Evolutionary conservation across 345 rosid genomes (phyloP), one percentile per base, ranked within the genome.

Genomic region (Jatropha curcas): DNA sequence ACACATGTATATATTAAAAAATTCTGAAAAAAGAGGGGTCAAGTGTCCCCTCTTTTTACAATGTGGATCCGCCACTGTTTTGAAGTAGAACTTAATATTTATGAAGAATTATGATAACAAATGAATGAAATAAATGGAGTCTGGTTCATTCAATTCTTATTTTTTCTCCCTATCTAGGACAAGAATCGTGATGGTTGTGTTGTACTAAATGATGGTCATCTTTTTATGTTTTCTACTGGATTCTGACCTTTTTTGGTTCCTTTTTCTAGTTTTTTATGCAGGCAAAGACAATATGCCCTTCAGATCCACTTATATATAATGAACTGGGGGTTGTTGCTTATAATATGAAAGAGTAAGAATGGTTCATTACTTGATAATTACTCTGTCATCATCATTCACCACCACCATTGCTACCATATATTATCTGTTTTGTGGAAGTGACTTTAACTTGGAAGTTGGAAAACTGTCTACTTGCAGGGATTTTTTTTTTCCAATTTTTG

Each of bases 271-370:
- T 95, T 80, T 88, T 91, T 73, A 87, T 90, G 91, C 96, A 93
- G 93, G 96, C 98, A 61, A 93, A 91, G 87, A 73, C 85, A 59
- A 90, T 92, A 67, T 93, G 97, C 73, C 88, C 94, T 66, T 90
- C 94, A 27, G 98, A 95, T 82, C 99, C 99, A 63, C 91, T 92
- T 76, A 94, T 95, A 37, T 91, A 87, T 78, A 95, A 93, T 74
- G 99, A 95, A 85, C 92, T 93, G 10, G 99, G 98, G 53, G 97
- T 95, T 82, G 99, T 95, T 82, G 92, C 99, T 65, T 95, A 87
- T 83, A 84, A 90, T 74, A 88, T 91, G 98, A 88, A 93, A 77
- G 98, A 95, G 98, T 93, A 87, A 77, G 96, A 72, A 81, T 45
- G 46, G 56, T 70, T 73, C 34, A 28, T 48, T 60, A 25, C 52